Evolutionary conservation across 805 yeast genomes (phyloP).

Genomic region (Grigorovia yakushimaensis): DNA sequence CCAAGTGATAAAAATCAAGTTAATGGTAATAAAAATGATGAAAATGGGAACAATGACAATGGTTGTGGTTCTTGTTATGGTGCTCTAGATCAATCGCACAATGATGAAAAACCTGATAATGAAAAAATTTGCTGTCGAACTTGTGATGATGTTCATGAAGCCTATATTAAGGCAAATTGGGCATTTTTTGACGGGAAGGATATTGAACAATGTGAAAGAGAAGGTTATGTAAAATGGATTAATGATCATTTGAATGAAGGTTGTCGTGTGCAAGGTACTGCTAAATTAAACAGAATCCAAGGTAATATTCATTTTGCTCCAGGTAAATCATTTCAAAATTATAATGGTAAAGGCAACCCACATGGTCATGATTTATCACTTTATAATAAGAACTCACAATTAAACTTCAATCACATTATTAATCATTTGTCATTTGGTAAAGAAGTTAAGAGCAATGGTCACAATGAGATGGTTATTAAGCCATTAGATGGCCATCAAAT

Average conservation of each 20-base stretch:
- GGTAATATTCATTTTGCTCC: slow-evolving; percentile 97
- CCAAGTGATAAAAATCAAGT: slow-evolving; percentile 1
- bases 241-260: slow-evolving; percentile 65
- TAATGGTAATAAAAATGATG: neutral
- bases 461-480: slow-evolving; percentile 33
- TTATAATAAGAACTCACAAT: slow-evolving; percentile 47
- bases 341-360: neutral
- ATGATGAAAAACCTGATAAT: slow-evolving; percentile 28
- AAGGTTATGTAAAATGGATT: slow-evolving; percentile 67
- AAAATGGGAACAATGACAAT: neutral
- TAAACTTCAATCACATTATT: slow-evolving; percentile 68
- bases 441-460: slow-evolving; percentile 6
- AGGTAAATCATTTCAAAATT: slow-evolving; percentile 58
- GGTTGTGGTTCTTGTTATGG: slow-evolving; percentile 89
- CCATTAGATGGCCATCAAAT: slow-evolving; percentile 53
- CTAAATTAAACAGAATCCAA: slow-evolving; percentile 71
- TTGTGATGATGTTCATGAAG: slow-evolving; percentile 71
- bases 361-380: slow-evolving; percentile 84
- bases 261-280: slow-evolving; percentile 73
- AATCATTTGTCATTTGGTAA: slow-evolving; percentile 77
- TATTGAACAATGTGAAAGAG: slow-evolving; percentile 82
- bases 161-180: slow-evolving; percentile 75
- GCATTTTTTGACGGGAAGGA: slow-evolving; percentile 82
- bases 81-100: slow-evolving; percentile 49
- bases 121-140: slow-evolving; percentile 68